Base-by-base conservation (phyloP, 108 stramenopile species). In the Halocafeteria seosinensis region DNA sequence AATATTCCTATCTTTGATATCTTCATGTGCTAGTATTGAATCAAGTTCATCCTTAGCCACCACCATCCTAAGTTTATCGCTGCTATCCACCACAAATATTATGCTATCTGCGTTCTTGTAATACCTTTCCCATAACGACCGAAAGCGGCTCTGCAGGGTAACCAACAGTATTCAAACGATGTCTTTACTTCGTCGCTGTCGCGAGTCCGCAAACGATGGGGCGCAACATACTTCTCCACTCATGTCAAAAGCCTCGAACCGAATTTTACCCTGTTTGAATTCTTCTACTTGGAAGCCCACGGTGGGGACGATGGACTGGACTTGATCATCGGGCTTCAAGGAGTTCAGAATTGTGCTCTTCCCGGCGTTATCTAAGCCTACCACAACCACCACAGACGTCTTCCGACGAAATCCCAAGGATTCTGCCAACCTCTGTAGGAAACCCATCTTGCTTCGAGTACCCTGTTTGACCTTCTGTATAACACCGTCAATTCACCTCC, bases 11-110 rank as follows among this genome's bases (percentile, higher is more conserved):
- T 28, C 65, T 8, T 12, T 3, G 30, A 67, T 47, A 28, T 50
- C n/a, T 0, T 29, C 30, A 32, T 67, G n/a, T 1, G 32, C 34
- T 38, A 67, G 66, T 3, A 67, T 17, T 23, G n/a, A 13, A 24
- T 67, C 66, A 17, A 67, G 61, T 60, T 67, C 66, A 35, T 67
- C 69, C 12, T 61, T 58, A 17, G 69, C 69, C 11, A 64, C 69
- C 11, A 12, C 35, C 8, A 70, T 33, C 21, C 69, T 62, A 36
- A 64, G 34, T 5, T 27, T 26, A 23, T 70, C 69, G 0, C 52
- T 50, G 32, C 32, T 12, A 33, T 70, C 69, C 5, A 70, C 0
- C 11, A 70, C 69, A 64, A 70, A 70, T 30, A 70, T 50, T 24
- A 70, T 58, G 2, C 60, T 37, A 8, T 64, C 21, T 0, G 35